Conservation (phyloP, 352 stramenopile genomes). For the Pythium pyrilobum region DNA sequence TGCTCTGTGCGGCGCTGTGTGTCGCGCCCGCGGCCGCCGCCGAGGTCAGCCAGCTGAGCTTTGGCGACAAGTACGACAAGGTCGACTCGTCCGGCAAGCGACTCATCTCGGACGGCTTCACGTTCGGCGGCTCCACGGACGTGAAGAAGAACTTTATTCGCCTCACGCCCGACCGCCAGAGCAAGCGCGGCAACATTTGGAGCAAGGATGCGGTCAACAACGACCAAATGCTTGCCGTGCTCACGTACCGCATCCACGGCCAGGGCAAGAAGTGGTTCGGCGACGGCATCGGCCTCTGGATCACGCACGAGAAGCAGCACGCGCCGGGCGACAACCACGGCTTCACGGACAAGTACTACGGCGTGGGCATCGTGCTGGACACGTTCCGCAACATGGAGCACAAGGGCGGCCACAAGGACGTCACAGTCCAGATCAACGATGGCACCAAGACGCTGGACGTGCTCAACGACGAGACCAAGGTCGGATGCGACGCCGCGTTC, state of each 20-base stretch:
- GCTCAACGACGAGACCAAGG: slow-evolving; percentile 65
- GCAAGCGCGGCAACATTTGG: slow-evolving; percentile 75
- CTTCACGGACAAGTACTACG: slow-evolving; percentile 64
- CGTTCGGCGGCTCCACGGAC: slow-evolving; percentile 52
- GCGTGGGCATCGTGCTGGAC: slow-evolving; percentile 70
- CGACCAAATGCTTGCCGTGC: slow-evolving; percentile 50
- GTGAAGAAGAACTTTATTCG: slow-evolving; percentile 84
- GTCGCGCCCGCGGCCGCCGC: slow-evolving; percentile 7
- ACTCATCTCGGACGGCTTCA: slow-evolving; percentile 50
- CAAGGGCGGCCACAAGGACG: slow-evolving; percentile 72
- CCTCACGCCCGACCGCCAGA: slow-evolving; percentile 74
- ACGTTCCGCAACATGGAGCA: slow-evolving; percentile 81
- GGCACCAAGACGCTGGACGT: slow-evolving; percentile 61
- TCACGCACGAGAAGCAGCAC: slow-evolving; percentile 52
- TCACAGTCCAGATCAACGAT: slow-evolving; percentile 77
- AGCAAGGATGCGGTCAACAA: slow-evolving; percentile 36
- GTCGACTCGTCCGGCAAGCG: slow-evolving; percentile 48
- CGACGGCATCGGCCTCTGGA: slow-evolving; percentile 69
- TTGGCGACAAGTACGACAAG: slow-evolving; percentile 58
- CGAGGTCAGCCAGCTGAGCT: slow-evolving; percentile 38
- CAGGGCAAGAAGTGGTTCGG: slow-evolving; percentile 77
- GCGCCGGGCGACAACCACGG: slow-evolving; percentile 68
- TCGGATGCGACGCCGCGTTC: slow-evolving; percentile 72
- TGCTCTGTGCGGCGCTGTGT: slow-evolving; percentile 22
- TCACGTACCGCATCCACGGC: slow-evolving; percentile 74